Conservation (phyloP, 2,329 filamentous ascomycete genomes). For the Phialocephala sp. region DNA sequence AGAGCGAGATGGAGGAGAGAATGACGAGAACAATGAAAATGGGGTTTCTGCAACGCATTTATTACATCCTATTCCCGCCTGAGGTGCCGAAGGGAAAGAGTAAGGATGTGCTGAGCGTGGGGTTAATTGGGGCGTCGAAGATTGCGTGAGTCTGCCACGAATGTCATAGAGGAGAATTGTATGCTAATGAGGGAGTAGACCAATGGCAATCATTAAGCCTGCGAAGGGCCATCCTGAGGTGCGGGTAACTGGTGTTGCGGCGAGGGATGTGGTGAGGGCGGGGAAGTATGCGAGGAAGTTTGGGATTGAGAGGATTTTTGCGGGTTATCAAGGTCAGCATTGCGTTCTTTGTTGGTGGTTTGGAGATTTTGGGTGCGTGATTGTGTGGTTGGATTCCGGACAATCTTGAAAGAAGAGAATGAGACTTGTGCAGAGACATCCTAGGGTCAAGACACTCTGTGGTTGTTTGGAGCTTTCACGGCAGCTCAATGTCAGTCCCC, state of each 20-base stretch:
- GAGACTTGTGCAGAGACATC: no score
- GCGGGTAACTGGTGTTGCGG: constrained; percentile 57
- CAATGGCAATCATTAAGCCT: constrained; percentile 52
- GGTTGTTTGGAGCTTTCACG: no score
- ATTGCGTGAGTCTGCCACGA: constrained; percentile 41
- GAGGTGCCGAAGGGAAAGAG: constrained; percentile 24
- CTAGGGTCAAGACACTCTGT: no score
- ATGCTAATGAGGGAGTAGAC: constrained; percentile 38
- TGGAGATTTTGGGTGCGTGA: background rate
- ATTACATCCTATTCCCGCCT: constrained; percentile 21
- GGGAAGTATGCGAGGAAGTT: constrained; percentile 45
- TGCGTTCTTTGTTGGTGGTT: background rate
- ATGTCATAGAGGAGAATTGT: background rate
- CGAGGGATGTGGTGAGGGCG: constrained; percentile 54
- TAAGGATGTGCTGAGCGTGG: constrained; percentile 41
- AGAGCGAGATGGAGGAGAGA: background rate
- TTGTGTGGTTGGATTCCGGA: background rate
- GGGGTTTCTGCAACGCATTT: constrained; percentile 23
- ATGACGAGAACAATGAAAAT: background rate
- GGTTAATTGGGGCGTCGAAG: constrained; percentile 45
- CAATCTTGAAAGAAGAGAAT: no score
- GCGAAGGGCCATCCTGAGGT: constrained; percentile 60
- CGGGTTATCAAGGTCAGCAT: constrained; percentile 35
- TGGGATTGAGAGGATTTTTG: constrained; percentile 19
- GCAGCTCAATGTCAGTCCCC: no score